Evolutionary conservation across 2,329 filamentous ascomycete genomes (phyloP).

Genomic region (Achaetomium macrosporum): DNA sequence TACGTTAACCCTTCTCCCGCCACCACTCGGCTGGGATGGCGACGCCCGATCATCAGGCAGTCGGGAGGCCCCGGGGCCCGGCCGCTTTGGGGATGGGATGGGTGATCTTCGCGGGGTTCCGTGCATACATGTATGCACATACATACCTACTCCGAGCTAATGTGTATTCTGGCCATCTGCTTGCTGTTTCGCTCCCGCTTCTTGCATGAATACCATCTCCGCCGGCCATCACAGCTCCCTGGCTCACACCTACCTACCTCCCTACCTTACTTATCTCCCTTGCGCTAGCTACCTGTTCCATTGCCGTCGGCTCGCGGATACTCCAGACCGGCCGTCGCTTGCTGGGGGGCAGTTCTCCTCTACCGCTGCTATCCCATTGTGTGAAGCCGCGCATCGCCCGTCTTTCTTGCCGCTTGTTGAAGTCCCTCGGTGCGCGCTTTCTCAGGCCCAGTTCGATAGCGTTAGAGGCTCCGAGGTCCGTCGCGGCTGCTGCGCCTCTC

Average conservation of each 20-base stretch:
- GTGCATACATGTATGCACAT: too few species aligned
- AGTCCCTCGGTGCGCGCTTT: neutral
- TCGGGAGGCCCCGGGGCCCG: neutral
- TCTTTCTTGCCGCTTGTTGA: neutral
- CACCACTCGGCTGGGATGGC: neutral
- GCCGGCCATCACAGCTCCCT: neutral
- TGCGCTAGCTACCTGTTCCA: too few species aligned
- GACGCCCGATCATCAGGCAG: neutral
- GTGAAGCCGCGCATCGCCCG: too few species aligned
- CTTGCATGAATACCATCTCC: too few species aligned
- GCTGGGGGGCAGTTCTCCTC: too few species aligned
- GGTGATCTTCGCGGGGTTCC: constrained; percentile 13
- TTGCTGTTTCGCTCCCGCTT: neutral
- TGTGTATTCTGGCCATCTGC: neutral
- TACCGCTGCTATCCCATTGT: too few species aligned
- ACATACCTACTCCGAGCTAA: too few species aligned
- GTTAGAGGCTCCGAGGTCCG: neutral
- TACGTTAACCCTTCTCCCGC: neutral
- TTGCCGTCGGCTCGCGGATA: too few species aligned
- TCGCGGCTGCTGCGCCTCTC: neutral
- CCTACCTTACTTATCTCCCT: neutral
- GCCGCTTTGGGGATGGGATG: constrained; percentile 2
- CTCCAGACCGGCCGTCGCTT: too few species aligned
- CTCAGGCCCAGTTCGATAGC: neutral
- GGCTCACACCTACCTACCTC: neutral